Conservation (phyloP, 2,329 filamentous ascomycete species). For the Diaporthe sp. region DNA sequence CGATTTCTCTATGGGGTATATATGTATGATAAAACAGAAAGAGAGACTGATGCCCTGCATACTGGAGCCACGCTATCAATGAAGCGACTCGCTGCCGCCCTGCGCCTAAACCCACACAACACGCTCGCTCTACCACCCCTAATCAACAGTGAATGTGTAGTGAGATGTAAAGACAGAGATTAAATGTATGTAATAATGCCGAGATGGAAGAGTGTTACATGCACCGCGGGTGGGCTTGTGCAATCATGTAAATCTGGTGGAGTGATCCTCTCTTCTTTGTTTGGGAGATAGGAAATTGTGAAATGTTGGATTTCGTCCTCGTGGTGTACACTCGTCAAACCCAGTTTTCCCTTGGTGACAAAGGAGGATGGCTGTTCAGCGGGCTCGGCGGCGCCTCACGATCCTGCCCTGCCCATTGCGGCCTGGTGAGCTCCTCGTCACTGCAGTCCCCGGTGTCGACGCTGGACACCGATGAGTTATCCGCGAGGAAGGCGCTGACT, state of each 20-base stretch:
- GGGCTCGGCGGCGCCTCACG: slow-evolving; percentile 25
- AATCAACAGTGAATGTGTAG: background rate
- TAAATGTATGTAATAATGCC: background rate
- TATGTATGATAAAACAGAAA: background rate
- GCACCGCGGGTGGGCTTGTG: background rate
- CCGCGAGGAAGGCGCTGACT: background rate
- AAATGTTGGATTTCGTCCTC: no score
- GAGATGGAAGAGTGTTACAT: background rate
- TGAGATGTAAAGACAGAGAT: background rate
- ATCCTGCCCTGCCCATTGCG: background rate
- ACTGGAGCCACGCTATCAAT: background rate
- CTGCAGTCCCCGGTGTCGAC: background rate
- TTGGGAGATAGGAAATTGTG: background rate
- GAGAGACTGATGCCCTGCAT: background rate
- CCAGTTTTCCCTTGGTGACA: slow-evolving; percentile 28
- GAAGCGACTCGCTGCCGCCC: background rate
- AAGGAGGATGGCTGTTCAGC: slow-evolving; percentile 31
- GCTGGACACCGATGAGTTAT: slow-evolving; percentile 6
- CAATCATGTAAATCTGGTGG: background rate
- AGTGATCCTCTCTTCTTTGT: background rate
- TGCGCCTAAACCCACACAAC: background rate
- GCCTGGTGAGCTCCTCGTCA: background rate
- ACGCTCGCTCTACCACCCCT: background rate
- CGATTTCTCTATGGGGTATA: slow-evolving; percentile 21
- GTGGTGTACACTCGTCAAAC: background rate